Base-by-base conservation (phyloP, 2,329 filamentous ascomycete genomes). In the Fonsecaea multimorphosa region DNA sequence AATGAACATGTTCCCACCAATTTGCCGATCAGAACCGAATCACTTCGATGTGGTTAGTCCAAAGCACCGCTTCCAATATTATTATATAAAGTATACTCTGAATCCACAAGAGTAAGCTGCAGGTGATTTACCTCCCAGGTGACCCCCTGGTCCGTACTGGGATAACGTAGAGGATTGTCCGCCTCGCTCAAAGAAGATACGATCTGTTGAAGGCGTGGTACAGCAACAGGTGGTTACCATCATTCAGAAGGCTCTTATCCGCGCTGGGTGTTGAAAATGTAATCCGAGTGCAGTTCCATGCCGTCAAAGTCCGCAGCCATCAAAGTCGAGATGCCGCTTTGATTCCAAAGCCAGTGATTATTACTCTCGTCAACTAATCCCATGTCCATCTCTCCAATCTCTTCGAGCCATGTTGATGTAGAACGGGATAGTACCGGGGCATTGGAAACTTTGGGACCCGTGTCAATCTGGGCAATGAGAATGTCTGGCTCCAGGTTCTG, bases 261-360 rank as follows among this genome's bases (percentile, higher is more conserved):
- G 3, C 44, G n/a, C 22, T 49, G 19, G 52, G 0, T 56, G 53
- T 32, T 56, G 53, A 12, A 22, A 29, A 14, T 56, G 29, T 34
- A 56, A 36, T 22, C 53, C 34, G 31, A 19, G 31, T n/a, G 53
- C n/a, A 56, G 16, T 34, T 32, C 11, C 22, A 59, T 49, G 27
- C 12, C 57, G 19, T 51, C 57, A 6, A 51, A 12, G 29, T 59
- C 40, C 12, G 36, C 34, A 12, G 57, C 44, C 22, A 59, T 46
- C 57, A 59, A 29, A 36, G 36, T 59, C 19, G 57, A 59, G 6
- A 59, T n/a, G 6, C 57, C 57, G 2, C 27, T 24, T 8, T 51
- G 34, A 19, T 51, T 34, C 57, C 57, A 59, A 27, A 59, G 34
- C 57, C 57, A 59, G 1, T 59, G 34, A 22, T 51, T 32, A n/a